Conservation (phyloP, 495 filamentous ascomycete species). For the Penicillium coffeae region DNA sequence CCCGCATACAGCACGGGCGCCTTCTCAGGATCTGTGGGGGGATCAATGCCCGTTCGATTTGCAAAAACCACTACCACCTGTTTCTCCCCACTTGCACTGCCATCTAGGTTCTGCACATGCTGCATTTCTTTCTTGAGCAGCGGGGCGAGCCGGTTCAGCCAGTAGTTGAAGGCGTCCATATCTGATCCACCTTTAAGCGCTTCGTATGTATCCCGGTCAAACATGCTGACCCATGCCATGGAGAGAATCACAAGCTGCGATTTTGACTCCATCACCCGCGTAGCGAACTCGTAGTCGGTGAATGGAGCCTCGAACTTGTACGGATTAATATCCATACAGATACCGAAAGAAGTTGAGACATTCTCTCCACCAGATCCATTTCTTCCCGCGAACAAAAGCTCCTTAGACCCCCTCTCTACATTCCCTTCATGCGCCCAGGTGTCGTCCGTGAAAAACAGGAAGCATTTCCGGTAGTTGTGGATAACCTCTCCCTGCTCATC, state of each 20-base stretch:
- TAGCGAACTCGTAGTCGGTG: conserved; percentile 81
- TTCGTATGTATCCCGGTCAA: conserved; percentile 44
- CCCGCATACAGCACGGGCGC: conserved; percentile 65
- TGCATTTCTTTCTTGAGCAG: conserved; percentile 53
- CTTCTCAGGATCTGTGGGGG: conserved; percentile 42
- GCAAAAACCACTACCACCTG: conserved; percentile 78
- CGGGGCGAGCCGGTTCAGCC: conserved; percentile 79
- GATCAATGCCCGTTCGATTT: conserved; percentile 75
- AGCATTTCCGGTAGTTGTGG: conserved; percentile 82
- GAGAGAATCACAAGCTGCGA: conserved; percentile 73
- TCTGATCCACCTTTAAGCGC: conserved; percentile 59
- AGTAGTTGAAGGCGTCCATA: conserved; percentile 79
- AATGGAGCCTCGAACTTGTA: conserved; percentile 76
- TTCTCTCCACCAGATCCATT: conserved; percentile 16
- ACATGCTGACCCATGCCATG: conserved; percentile 78
- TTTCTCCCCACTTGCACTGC: conserved; percentile 16
- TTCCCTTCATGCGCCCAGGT: conserved; percentile 81
- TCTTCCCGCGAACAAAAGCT: conserved; percentile 23
- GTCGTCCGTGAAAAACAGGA: conserved; percentile 89
- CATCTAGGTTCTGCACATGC: conserved; percentile 28
- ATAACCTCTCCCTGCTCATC: conserved; percentile 65
- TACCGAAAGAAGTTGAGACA: conserved; percentile 69
- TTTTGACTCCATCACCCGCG: conserved; percentile 59
- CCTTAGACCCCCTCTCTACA: conserved; percentile 48
- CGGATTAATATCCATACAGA: conserved; percentile 75